Evolutionary conservation across 441 rosid species (phyloP), one percentile per base, ranked within the genome.

Genomic region (Erodium chrysanthum): DNA sequence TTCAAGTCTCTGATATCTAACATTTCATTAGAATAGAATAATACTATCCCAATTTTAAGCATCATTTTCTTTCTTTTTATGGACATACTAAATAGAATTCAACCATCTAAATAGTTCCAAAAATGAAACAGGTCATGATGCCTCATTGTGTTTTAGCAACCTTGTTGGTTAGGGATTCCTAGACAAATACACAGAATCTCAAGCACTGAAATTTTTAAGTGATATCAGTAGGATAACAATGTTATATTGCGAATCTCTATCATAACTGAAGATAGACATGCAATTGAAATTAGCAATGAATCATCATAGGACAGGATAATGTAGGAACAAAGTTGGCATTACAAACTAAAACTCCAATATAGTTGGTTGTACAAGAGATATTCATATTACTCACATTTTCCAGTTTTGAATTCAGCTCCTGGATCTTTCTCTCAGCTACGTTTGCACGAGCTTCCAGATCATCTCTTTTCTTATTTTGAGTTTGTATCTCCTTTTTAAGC

Each of bases 401-500:
- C 61, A 77, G 67, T 74, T 71, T 79, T 46, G 68, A 66, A 71
- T 64, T 79, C 61, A 69, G 69, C 22, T 69, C 66, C 64, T 15
- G 56, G 68, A 75, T 63, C 72, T 70, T 79, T 66, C 42, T 62
- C 68, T 81, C 77, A 23, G 77, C 73, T 18, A 64, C 64, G 54
- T 70, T 70, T 40, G 61, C 77, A 54, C 31, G 73, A 37, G 64
- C 63, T 72, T 82, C 83, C 18, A 75, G n/a, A 29, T 79, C 64
- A 14, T 71, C 68, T 66, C 76, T 77, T 70, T 70, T 75, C 74
- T 71, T 68, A 15, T 71, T 74, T 44, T 79, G 85, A 18, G 66
- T 4, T 50, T 79, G 76, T 65, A 71, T 73, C 70, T 82, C 81
- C 46, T 40, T 71, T 60, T 67, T 73, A 2, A 82, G 64, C 56